These are phyloP conservation scores for Solanum appendiculatum DNA, from an alignment of 257 asterid genomes.

Conservation along the genomic window DNA sequence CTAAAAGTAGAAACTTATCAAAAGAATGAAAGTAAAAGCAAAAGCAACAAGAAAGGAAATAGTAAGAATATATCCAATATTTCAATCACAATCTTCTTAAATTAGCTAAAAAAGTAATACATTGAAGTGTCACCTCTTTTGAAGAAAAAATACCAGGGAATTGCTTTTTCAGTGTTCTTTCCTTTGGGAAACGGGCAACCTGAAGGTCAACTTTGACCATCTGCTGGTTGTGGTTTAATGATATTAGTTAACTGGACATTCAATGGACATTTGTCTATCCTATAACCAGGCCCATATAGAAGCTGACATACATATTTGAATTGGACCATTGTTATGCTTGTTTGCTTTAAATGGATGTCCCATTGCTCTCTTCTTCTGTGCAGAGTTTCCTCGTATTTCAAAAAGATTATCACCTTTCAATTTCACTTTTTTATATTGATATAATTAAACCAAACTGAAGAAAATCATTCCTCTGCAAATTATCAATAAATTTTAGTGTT, in stretches of 20 bases:
- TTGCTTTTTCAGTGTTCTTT: not conserved
- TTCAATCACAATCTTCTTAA: not conserved
- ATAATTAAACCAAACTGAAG: not conserved
- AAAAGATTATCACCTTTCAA: not conserved
- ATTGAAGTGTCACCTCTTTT: not conserved
- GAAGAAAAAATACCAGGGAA: not conserved
- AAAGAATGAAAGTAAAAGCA: not conserved
- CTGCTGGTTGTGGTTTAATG: not conserved
- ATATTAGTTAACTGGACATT: not conserved
- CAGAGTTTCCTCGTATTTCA: not conserved
- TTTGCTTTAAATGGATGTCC: not conserved
- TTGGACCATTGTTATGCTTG: not conserved
- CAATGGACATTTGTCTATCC: not conserved
- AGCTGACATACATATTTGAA: not conserved
- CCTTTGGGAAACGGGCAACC: not conserved
- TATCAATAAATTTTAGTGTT: not conserved
- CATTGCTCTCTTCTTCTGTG: not conserved
- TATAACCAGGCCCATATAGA: not conserved
- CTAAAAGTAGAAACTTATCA: not conserved
- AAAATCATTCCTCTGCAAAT: not conserved
- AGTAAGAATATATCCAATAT: not conserved
- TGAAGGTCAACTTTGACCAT: not conserved
- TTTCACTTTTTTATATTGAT: not conserved
- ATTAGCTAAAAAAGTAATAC: not conserved
- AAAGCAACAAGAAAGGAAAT: not conserved